These are phyloP conservation scores for Verticillium nonalfalfae DNA, from an alignment of 2,329 filamentous ascomycete genomes.

Conservation along the genomic window DNA sequence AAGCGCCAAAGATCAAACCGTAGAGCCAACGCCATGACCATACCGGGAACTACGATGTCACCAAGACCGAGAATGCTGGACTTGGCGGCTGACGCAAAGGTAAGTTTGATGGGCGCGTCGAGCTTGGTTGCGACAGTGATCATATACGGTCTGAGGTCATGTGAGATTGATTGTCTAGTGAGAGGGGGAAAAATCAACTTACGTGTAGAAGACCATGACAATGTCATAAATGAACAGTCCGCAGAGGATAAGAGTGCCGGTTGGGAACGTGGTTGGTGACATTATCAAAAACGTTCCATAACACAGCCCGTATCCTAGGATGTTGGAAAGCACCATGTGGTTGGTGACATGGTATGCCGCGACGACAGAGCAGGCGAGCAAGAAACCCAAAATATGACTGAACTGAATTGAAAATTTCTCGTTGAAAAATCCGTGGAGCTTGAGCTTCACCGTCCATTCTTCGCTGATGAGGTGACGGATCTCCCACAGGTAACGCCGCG, in stretches of 20 bases:
- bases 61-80: constrained; percentile 82
- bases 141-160: constrained; percentile 62
- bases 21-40: constrained; percentile 80
- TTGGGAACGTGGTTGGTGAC: constrained; percentile 82
- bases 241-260: constrained; percentile 68
- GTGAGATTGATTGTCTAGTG: constrained; percentile 11
- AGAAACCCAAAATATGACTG: constrained; percentile 48
- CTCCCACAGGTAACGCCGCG: constrained; percentile 35
- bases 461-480: constrained; percentile 42
- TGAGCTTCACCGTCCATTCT: constrained; percentile 43
- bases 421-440: constrained; percentile 43
- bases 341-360: constrained; percentile 62
- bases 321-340: constrained; percentile 62
- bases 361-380: constrained; percentile 47
- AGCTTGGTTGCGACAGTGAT: constrained; percentile 80
- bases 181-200: constrained; percentile 20
- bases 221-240: constrained; percentile 94
- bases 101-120: constrained; percentile 88
- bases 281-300: constrained; percentile 78
- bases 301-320: constrained; percentile 81
- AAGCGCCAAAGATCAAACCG: constrained; percentile 86
- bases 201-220: constrained; percentile 83
- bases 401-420: constrained; percentile 47
- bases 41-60: constrained; percentile 89
- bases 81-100: constrained; percentile 64